Evolutionary conservation across 2,329 filamentous ascomycete genomes (phyloP).

Genomic region (Hortaea werneckii): DNA sequence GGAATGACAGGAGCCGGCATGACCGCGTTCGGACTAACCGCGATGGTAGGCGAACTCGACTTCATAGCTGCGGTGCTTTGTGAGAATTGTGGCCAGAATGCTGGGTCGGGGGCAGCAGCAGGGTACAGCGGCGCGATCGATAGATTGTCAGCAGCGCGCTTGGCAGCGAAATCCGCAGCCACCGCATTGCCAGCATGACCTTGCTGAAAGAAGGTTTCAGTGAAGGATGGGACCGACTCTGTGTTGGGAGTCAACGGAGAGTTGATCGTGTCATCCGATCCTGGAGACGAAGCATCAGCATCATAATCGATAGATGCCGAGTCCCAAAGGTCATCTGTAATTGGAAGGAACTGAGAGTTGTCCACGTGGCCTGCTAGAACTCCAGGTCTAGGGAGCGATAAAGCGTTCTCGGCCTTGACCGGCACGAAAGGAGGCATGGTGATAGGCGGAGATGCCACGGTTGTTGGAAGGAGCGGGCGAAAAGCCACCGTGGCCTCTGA

Average conservation of each 20-base stretch:
- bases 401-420: neutral
- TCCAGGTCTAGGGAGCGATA: neutral
- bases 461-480: neutral
- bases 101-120: too few relatives aligned
- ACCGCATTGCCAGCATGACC: neutral
- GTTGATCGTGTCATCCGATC: conserved; percentile 9
- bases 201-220: neutral
- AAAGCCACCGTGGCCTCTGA: neutral
- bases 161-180: neutral
- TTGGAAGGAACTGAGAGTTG: conserved; percentile 10
- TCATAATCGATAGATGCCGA: conserved; percentile 10
- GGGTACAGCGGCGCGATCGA: too few relatives aligned
- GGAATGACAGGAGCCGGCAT: too few relatives aligned
- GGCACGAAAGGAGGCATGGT: neutral
- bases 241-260: conserved; percentile 12
- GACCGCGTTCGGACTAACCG: too few relatives aligned
- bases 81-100: too few relatives aligned
- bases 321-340: conserved; percentile 11
- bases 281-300: conserved; percentile 11
- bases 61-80: too few relatives aligned
- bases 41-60: too few relatives aligned
- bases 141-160: neutral
- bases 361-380: conserved; percentile 9
- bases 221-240: conserved; percentile 2
- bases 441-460: neutral